Percentiles rank a stretch among this genome's conserved stretches.
These are phyloP conservation scores for Salix koriyanagi DNA, from an alignment of 345 rosid genomes.

Conservation along the genomic window DNA sequence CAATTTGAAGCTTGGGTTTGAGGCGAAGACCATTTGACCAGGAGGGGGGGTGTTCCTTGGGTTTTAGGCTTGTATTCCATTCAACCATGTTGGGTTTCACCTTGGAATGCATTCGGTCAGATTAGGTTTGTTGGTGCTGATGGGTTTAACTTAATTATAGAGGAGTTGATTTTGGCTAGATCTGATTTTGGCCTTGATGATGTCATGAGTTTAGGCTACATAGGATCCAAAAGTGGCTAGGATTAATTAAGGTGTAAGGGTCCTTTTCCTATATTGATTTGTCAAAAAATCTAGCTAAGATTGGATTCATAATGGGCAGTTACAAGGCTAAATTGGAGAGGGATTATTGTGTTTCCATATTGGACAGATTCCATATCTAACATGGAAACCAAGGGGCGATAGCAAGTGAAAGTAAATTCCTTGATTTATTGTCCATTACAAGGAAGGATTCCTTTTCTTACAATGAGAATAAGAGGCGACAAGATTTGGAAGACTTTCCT, in stretches of 20 bases:
- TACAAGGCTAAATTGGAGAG: background rate
- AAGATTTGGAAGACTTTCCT: too few relatives aligned
- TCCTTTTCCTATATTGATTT: background rate
- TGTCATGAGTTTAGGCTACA: background rate
- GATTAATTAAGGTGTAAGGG: background rate
- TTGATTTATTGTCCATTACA: too few relatives aligned
- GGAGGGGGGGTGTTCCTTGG: background rate
- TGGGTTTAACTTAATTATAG: too few relatives aligned
- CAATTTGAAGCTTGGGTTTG: background rate
- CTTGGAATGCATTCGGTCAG: background rate
- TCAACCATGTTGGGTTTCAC: background rate
- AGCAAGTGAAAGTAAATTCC: too few relatives aligned
- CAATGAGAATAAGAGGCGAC: background rate
- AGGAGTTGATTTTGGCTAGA: background rate
- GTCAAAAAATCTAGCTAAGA: background rate
- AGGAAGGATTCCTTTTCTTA: too few relatives aligned
- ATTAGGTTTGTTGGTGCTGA: background rate
- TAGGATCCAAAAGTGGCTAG: background rate
- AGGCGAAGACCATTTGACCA: background rate
- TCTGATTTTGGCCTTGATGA: too few relatives aligned
- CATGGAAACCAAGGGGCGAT: too few relatives aligned
- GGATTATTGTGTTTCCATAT: background rate
- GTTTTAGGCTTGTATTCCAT: too few relatives aligned
- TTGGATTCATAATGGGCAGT: background rate
- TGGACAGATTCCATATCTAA: background rate